Evolutionary conservation across 1,284 basidiomycete species (phyloP).

Genomic region (Volvariella volvacea): DNA sequence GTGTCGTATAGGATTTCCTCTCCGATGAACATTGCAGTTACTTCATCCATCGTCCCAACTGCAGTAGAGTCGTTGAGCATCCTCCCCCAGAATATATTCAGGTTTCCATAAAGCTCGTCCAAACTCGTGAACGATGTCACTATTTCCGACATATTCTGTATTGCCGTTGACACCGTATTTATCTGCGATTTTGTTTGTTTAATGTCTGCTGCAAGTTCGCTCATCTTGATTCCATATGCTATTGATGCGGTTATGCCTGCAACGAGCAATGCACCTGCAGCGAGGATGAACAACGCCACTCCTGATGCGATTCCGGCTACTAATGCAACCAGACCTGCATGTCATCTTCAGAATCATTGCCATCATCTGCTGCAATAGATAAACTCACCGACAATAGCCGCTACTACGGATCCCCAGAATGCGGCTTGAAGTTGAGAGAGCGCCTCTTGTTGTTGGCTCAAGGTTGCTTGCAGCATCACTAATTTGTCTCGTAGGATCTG

Average conservation of each 20-base stretch:
- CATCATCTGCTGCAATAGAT: background rate
- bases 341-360: background rate
- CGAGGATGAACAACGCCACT: background rate
- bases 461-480: background rate
- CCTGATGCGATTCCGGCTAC: background rate
- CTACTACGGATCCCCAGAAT: background rate
- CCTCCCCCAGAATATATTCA: background rate
- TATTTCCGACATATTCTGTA: background rate
- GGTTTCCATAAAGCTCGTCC: background rate
- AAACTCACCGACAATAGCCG: background rate
- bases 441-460: background rate
- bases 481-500: background rate
- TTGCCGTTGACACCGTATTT: background rate
- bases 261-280: background rate
- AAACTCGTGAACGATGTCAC: background rate
- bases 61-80: background rate
- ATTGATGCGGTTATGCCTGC: background rate
- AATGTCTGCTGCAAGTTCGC: background rate
- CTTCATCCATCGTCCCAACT: background rate
- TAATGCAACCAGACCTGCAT: background rate
- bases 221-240: background rate
- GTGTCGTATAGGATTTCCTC: background rate
- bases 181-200: background rate
- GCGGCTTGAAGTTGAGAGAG: background rate
- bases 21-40: background rate